Evolutionary conservation across 768 basidiomycete genomes (phyloP), one percentile per base, ranked within the genome.

Genomic region (Tylopilus balloui): DNA sequence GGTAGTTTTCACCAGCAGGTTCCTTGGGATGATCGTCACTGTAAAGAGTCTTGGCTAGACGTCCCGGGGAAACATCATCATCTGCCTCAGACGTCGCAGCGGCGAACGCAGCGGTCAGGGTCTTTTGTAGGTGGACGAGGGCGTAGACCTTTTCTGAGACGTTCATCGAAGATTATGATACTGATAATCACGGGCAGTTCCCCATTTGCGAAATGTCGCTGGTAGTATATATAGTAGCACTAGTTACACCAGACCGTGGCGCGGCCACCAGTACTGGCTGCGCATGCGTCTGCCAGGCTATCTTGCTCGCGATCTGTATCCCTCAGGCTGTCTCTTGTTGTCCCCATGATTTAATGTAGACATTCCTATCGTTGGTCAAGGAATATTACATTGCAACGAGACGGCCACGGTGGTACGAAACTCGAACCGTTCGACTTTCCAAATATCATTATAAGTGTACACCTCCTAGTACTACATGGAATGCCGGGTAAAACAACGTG

Each of bases 81-180:
- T 62, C 60, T 27, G 50, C 51, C 2, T 36, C 58, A 3, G 69
- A 71, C 41, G 73, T 50, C 19, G 49, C 66, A 29, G 63, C 51
- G 5, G 72, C 69, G 24, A 80, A 63, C 37, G 73, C 69, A 2
- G 69, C 59, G 0, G 76, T 77, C 45, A 78, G 58, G 8, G 75
- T 75, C 48, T 64, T 61, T 12, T 57, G 47, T 2, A 66, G 65
- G 25, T 62, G 65, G 8, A 65, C 60, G 6, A 73, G 60, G 41
- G 64, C 53, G 49, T 64, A 57, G 15, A 68, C 65, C 40, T 61
- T 60, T 34, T 69, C 65, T 40, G 67, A 65, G 44, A 67, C 43
- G 11, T 53, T 36, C 63, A 67, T 68, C 28, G 44, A 28, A 19
- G 15, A 14, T 48, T 23, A 31, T 24, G 41, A 50, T 45, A 24